A percentile compares a stretch with the other conserved stretches of the same genome.
phyloP scores from a whole-genome alignment of 352 stramenopile species.

The Globisporangium megalacanthum region DNA sequence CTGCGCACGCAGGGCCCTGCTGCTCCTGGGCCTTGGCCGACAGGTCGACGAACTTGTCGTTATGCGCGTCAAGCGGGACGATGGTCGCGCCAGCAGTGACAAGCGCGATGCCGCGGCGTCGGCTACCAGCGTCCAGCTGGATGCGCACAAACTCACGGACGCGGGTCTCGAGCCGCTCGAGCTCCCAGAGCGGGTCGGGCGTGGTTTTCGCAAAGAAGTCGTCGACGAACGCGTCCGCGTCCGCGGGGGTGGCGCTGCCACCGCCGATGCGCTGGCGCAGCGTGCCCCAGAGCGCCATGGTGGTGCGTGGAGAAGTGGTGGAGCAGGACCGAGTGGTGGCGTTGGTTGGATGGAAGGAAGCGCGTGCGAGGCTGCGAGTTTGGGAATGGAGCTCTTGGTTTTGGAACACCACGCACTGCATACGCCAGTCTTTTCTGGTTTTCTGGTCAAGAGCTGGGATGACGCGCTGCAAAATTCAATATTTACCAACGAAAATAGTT shows the following conservation, averaged over 20 bases:
- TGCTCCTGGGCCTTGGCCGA: constrained; percentile 69
- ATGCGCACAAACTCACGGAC: constrained; percentile 51
- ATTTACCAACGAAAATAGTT: too few relatives aligned
- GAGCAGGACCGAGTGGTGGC: neutral
- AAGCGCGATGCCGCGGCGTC: constrained; percentile 61
- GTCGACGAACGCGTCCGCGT: constrained; percentile 73
- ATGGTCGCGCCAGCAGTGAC: constrained; percentile 78
- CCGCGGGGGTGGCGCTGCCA: constrained; percentile 32
- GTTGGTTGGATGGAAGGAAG: neutral
- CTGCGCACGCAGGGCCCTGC: constrained; percentile 65
- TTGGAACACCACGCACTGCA: too few relatives aligned
- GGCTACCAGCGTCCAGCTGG: constrained; percentile 41
- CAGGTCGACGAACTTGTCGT: constrained; percentile 71
- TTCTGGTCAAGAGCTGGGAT: neutral
- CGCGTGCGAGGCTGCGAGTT: neutral
- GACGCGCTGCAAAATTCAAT: neutral
- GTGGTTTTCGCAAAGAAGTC: constrained; percentile 77
- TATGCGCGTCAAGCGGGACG: constrained; percentile 59
- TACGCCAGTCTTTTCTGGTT: neutral
- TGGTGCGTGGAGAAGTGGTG: neutral
- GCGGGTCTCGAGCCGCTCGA: constrained; percentile 29
- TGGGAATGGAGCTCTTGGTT: neutral
- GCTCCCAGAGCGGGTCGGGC: constrained; percentile 53
- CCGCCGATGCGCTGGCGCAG: constrained; percentile 71
- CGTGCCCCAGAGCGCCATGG: constrained; percentile 79